A percentile compares a stretch with the other conserved stretches of the same genome.
Evolutionary conservation across 345 rosid genomes (phyloP).

Genomic region (Eucalyptus pauciflora): DNA sequence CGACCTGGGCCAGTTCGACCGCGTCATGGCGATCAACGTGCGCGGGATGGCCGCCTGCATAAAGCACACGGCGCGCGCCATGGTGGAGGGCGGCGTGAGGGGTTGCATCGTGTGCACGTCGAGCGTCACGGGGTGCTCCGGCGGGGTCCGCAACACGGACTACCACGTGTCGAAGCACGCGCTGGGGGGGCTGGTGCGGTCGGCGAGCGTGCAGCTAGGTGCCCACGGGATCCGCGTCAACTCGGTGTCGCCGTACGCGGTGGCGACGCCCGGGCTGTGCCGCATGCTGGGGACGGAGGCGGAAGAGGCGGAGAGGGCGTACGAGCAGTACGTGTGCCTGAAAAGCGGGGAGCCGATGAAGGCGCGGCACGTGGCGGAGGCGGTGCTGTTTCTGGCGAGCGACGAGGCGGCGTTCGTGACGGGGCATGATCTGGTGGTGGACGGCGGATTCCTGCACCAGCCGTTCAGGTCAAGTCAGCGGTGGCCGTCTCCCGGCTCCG

Average conservation of each 20-base stretch:
- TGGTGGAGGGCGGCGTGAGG: constrained; percentile 4
- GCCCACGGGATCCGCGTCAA: constrained; percentile 11
- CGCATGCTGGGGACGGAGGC: background rate
- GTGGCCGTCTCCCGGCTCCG: background rate
- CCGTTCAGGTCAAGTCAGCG: background rate
- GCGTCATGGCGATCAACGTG: constrained; percentile 3
- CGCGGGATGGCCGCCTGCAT: constrained; percentile 6
- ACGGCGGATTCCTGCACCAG: background rate
- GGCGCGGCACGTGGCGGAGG: constrained; percentile 3
- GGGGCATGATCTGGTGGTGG: background rate
- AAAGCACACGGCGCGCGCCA: constrained; percentile 14
- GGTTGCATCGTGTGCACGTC: constrained; percentile 17
- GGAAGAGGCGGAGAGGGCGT: constrained; percentile 1
- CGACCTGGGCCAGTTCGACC: background rate
- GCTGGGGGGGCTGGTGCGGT: constrained; percentile 5
- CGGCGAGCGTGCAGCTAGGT: constrained; percentile 11
- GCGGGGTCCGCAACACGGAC: background rate
- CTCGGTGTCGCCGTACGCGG: constrained; percentile 4
- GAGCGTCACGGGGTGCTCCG: background rate
- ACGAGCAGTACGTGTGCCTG: background rate
- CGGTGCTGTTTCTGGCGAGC: constrained; percentile 8
- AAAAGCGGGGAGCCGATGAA: background rate
- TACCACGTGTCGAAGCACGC: constrained; percentile 19
- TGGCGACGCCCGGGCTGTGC: constrained; percentile 7
- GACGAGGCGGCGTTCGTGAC: constrained; percentile 1